Percentiles rank a stretch among this genome's conserved stretches.
phyloP scores from a whole-genome alignment of 768 basidiomycete species.

The Hericium rajendrae region DNA sequence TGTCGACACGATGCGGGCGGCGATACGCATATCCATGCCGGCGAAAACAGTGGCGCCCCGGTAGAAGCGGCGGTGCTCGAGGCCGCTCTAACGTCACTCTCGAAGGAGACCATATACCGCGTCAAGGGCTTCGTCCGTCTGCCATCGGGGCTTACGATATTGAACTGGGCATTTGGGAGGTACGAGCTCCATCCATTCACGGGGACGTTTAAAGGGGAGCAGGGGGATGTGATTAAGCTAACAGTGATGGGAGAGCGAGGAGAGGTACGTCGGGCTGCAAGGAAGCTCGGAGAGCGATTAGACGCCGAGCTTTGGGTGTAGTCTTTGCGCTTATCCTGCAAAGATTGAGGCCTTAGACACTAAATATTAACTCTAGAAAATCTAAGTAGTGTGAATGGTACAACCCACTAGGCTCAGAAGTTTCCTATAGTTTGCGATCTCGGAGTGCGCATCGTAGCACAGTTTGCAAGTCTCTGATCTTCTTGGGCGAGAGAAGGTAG shows the following conservation, averaged over 20 bases:
- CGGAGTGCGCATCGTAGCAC: no score
- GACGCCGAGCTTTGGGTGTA: no score
- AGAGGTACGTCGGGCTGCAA: constrained; percentile 53
- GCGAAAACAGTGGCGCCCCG: background rate
- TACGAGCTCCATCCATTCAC: constrained; percentile 47
- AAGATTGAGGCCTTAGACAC: no score
- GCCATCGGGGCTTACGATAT: constrained; percentile 31
- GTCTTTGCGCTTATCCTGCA: no score
- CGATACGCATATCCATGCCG: background rate
- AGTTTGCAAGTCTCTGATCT: no score
- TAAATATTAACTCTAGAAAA: no score
- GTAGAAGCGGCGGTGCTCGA: constrained; percentile 32
- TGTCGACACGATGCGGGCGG: background rate
- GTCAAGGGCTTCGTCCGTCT: constrained; percentile 82
- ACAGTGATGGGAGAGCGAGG: constrained; percentile 93
- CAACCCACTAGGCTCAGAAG: no score
- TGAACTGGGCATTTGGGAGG: constrained; percentile 94
- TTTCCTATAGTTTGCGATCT: no score
- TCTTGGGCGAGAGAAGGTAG: no score
- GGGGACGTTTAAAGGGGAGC: constrained; percentile 19
- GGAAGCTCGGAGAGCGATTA: background rate
- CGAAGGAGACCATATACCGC: constrained; percentile 66
- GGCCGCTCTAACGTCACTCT: constrained; percentile 39
- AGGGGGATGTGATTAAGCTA: constrained; percentile 38
- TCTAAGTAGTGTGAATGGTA: no score